phyloP scores from a whole-genome alignment of 2,329 filamentous ascomycete species.

The Arthrinium puccinioides region DNA sequence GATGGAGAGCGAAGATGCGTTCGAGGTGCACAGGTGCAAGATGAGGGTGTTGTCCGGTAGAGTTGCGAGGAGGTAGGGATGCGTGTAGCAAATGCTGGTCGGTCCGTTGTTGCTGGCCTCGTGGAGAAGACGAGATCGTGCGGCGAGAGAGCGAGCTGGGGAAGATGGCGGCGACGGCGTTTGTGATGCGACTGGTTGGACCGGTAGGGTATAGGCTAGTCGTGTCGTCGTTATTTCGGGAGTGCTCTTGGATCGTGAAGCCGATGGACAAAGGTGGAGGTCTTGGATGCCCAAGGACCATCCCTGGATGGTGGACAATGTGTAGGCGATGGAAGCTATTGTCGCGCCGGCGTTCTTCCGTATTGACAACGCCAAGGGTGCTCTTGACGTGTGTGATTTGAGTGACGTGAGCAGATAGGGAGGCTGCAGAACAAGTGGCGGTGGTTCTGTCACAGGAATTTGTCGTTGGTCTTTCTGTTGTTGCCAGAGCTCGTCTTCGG shows the following conservation, averaged over 20 bases:
- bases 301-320: constrained; percentile 67
- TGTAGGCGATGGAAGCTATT: constrained; percentile 82
- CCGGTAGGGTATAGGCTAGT: constrained; percentile 31
- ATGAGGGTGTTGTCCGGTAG: constrained; percentile 84
- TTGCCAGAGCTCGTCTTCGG: too few relatives aligned
- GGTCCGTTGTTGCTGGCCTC: constrained; percentile 34
- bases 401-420: constrained; percentile 68
- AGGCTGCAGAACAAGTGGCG: constrained; percentile 15
- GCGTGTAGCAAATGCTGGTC: constrained; percentile 60
- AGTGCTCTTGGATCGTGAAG: constrained; percentile 13
- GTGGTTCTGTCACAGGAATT: too few relatives aligned
- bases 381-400: constrained; percentile 69
- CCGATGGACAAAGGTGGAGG: constrained; percentile 49
- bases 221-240: constrained; percentile 30
- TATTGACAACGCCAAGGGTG: constrained; percentile 76
- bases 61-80: constrained; percentile 79
- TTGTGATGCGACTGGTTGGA: constrained; percentile 13
- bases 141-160: constrained; percentile 11
- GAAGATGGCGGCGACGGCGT: constrained; percentile 16
- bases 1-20: constrained; percentile 56
- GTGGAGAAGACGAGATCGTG: constrained; percentile 7
- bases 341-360: constrained; percentile 57
- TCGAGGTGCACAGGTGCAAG: constrained; percentile 74
- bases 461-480: too few relatives aligned
- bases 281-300: constrained; percentile 95